Base-by-base conservation (phyloP, 495 filamentous ascomycete species). In the Aspergillus biplanus region DNA sequence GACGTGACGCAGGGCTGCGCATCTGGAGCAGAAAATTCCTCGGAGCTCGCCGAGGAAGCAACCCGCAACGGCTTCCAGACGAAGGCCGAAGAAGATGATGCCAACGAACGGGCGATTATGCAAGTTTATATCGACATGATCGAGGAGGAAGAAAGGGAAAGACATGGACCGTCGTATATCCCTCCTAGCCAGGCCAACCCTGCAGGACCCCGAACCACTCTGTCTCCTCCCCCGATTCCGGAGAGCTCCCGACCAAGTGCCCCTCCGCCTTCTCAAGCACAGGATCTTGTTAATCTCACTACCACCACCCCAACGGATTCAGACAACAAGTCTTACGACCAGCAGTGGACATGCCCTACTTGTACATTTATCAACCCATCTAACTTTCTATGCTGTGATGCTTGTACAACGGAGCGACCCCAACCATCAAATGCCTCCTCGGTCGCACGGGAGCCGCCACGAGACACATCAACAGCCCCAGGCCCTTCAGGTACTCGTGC, bases 31-130 rank as follows among this genome's bases (percentile, higher is more conserved):
- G 82, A 82, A 11, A 82, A 80, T 46, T 76, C 76, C 49, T 71
- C 73, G 21, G 78, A 85, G 33, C 85, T 91, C 50, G 88, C 88
- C 3, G 86, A 92, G 59, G 83, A 89, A 64, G 90, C 90, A 7
- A 87, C 85, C 5, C 75, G 78, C 50, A 90, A 89, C 67, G 91
- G 92, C 0, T 92, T 95, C 79, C 79, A 83, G 44, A 97, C 94
- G 0, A 83, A 92, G 70, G 91, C 91, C 0, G 91, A 96, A 67
- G 91, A 95, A 67, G 93, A 97, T 56, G 89, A 92, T 66, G 94
- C 92, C 1, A 94, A 97, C 64, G 92, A 97, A 50, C 82, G 84
- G 18, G 93, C 94, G n/a, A 97, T 97, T 65, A 83, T 92, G 60
- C 86, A 92, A 65, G 94, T 92, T 0, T 84, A 94, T 32, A 92